phyloP scores from a whole-genome alignment of 768 basidiomycete species.

The Collybia mongolica region DNA sequence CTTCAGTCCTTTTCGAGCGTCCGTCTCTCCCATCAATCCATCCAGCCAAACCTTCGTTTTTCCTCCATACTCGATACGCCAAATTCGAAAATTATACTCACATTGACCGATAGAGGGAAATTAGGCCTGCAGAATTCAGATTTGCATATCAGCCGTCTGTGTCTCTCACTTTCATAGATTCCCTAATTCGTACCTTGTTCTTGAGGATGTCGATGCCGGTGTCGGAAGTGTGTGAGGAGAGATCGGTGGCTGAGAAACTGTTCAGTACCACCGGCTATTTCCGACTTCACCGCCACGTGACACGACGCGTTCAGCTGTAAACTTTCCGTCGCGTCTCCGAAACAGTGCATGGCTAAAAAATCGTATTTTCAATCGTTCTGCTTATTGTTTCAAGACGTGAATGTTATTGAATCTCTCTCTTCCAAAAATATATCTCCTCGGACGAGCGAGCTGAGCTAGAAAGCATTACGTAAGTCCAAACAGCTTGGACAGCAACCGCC shows the following conservation, averaged over 20 bases:
- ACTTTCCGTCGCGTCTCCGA: background rate
- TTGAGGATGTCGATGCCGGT: constrained; percentile 62
- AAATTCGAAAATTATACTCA: constrained; percentile 23
- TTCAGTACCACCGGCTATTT: constrained; percentile 29
- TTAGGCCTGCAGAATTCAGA: constrained; percentile 9
- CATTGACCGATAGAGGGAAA: constrained; percentile 23
- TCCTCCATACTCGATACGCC: background rate
- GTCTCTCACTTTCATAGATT: constrained; percentile 2
- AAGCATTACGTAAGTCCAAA: constrained; percentile 1
- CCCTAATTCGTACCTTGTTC: constrained; percentile 25
- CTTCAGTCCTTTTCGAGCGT: background rate
- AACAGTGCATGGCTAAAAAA: background rate
- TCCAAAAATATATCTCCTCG: background rate
- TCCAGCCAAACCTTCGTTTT: constrained; percentile 3
- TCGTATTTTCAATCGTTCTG: too few species aligned
- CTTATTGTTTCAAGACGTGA: too few species aligned
- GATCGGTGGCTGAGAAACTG: constrained; percentile 39
- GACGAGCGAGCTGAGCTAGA: too few species aligned
- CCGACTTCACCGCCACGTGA: constrained; percentile 20
- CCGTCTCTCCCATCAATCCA: constrained; percentile 1
- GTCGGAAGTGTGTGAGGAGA: constrained; percentile 28
- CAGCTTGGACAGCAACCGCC: background rate
- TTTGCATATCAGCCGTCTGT: constrained; percentile 1
- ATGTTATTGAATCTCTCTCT: background rate
- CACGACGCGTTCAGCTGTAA: background rate